Evolutionary conservation across 306 rosid species (phyloP).

Genomic region (Astragalus membranaceus): DNA sequence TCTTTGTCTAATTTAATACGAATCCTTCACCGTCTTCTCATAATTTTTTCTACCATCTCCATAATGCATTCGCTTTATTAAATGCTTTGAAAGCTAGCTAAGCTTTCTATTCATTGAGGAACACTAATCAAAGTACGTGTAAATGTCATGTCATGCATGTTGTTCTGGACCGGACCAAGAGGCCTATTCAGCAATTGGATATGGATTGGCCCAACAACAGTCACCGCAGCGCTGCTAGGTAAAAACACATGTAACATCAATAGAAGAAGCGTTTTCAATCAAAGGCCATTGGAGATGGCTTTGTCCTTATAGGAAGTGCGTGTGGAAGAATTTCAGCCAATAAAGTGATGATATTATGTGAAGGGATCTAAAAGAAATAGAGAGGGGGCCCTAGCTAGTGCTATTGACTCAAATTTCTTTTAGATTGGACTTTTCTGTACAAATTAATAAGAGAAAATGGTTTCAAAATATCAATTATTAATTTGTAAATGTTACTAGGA

Average conservation of each 20-base stretch:
- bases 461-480: too few relatives aligned
- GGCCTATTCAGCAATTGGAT: too few relatives aligned
- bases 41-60: slow-evolving; percentile 21
- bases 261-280: slow-evolving; percentile 15
- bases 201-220: too few relatives aligned
- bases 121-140: slow-evolving; percentile 26
- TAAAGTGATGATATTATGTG: background rate
- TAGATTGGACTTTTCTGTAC: background rate
- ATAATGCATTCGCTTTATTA: slow-evolving; percentile 32
- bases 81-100: slow-evolving; percentile 30
- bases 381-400: background rate
- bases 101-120: slow-evolving; percentile 18
- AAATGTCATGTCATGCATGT: slow-evolving; percentile 9
- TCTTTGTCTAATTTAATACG: slow-evolving; percentile 37
- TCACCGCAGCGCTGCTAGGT: too few relatives aligned
- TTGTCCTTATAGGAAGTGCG: background rate
- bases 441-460: too few relatives aligned
- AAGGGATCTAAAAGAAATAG: background rate
- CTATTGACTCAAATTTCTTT: background rate
- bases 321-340: slow-evolving; percentile 24
- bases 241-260: slow-evolving; percentile 11
- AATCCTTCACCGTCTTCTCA: slow-evolving; percentile 30
- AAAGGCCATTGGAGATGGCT: background rate
- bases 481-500: too few relatives aligned
- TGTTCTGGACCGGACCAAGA: too few relatives aligned